These are phyloP conservation scores for Puccinia coronata DNA, from an alignment of 1,284 basidiomycete species.

Conservation along the genomic window DNA sequence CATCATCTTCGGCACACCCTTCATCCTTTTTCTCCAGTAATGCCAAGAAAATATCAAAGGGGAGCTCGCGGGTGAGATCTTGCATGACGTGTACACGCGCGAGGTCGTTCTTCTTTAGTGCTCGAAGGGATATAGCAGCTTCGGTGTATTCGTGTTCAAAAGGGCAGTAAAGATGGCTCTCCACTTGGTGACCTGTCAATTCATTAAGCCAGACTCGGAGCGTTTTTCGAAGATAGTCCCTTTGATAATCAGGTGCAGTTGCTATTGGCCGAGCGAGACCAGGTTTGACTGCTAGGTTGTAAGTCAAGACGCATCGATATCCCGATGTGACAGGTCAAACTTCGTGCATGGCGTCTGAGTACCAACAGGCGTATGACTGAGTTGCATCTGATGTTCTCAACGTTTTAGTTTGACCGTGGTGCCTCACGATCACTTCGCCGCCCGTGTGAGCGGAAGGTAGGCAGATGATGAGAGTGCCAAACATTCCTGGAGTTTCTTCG, in stretches of 20 bases:
- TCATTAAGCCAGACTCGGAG: not conserved
- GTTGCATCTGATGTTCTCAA: not conserved
- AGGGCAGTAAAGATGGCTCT: not conserved
- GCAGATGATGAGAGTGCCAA: conserved; percentile 49
- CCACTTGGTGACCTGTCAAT: no score
- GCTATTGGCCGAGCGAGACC: not conserved
- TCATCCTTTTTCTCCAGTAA: not conserved
- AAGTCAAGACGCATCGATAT: conserved; percentile 43
- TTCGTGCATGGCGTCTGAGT: conserved; percentile 51
- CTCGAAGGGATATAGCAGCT: no score
- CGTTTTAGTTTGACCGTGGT: not conserved
- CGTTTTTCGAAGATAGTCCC: not conserved
- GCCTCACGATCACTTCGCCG: conserved; percentile 33
- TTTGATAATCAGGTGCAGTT: not conserved
- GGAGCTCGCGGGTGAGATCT: not conserved
- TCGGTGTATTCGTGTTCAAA: conserved; percentile 5
- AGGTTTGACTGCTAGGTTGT: conserved; percentile 33
- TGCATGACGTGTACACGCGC: not conserved
- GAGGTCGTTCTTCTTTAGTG: no score
- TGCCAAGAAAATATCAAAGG: conserved; percentile 11
- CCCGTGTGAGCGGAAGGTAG: conserved; percentile 47
- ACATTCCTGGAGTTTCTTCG: conserved; percentile 28
- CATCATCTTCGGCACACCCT: not conserved
- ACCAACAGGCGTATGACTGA: conserved; percentile 46
- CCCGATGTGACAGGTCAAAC: conserved; percentile 49